Evolutionary conservation across 1,284 basidiomycete species (phyloP), one percentile per base, ranked within the genome.

Genomic region (Ceraceosorus guamensis): DNA sequence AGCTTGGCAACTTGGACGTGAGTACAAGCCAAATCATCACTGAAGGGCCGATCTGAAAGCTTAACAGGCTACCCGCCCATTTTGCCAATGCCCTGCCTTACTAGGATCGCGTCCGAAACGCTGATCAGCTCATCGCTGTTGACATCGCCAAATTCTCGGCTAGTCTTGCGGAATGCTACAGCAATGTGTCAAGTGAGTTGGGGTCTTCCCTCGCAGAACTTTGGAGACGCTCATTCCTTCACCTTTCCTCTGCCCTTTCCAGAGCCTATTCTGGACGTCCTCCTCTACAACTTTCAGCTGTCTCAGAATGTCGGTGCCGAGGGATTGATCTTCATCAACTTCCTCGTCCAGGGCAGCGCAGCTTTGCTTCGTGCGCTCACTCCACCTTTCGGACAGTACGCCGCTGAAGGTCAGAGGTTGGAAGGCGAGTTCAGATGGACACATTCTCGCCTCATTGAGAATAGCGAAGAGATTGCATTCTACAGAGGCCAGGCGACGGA

Each of bases 81-180:
- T 14, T 16, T 41, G 50, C 88, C 88, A 87, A 39, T 91, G 91
- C 14, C 50, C 5, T 31, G 73, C 78, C 93, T 60, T 90, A 93
- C 70, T 24, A 41, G 39, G 93, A 97, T 76, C 82, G 93, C 54
- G 91, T 97, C 64, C 91, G 91, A 80, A 97, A 97, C 67, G 88
- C 90, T 7, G 93, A 97, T 73, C 92, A 96, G 86, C 87, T 93
- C 84, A 90, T 97, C 63, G 93, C 91, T 0, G 87, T 93, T 60
- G 93, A 98, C 75, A 90, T 97, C 46, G 88, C 91, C 75, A 88
- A 88, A 57, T 97, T 97, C 79, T 90, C 89, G 35, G 83, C 83
- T 24, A 87, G 91, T 71, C 83, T 98, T 14, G 90, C 93, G 7
- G 89, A 91, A 44, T 91, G 97, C 47, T 98, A 97, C 67, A 67